phyloP scores from a whole-genome alignment of 2,329 filamentous ascomycete species.

The Bimuria novae-zelandiae region DNA sequence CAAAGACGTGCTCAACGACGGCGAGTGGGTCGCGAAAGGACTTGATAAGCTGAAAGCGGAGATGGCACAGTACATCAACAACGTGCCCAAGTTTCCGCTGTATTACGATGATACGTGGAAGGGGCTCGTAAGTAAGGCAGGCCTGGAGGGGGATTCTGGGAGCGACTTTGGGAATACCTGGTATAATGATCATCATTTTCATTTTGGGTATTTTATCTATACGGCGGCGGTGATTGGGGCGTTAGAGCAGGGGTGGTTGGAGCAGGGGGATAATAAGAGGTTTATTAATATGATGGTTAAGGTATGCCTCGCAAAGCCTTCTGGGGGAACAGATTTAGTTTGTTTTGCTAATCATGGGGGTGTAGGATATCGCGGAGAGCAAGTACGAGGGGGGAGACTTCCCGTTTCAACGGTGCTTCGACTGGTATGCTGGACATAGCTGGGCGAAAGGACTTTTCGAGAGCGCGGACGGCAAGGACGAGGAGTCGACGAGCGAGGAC shows the following conservation, averaged over 20 bases:
- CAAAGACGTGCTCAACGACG: slow-evolving; percentile 63
- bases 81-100: slow-evolving; percentile 54
- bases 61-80: slow-evolving; percentile 54
- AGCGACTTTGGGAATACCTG: slow-evolving; percentile 85
- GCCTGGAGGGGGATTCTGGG: slow-evolving; percentile 68
- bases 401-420: slow-evolving; percentile 81
- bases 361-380: slow-evolving; percentile 76
- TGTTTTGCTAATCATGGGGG: neutral
- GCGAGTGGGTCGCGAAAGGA: slow-evolving; percentile 53
- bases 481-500: slow-evolving; percentile 91
- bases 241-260: slow-evolving; percentile 75
- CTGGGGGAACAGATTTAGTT: neutral
- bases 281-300: slow-evolving; percentile 85
- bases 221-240: slow-evolving; percentile 81
- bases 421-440: slow-evolving; percentile 93
- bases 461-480: slow-evolving; percentile 74
- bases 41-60: slow-evolving; percentile 55
- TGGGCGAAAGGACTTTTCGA: slow-evolving; percentile 85
- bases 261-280: slow-evolving; percentile 64
- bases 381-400: slow-evolving; percentile 68
- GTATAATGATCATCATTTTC: slow-evolving; percentile 72
- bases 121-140: slow-evolving; percentile 77
- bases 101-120: slow-evolving; percentile 70
- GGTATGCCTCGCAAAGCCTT: neutral
- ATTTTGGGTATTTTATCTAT: slow-evolving; percentile 85